These are phyloP conservation scores for Urochloa ruziziensis DNA, from an alignment of 176 grass and related monocot genomes.

Conservation along the genomic window DNA sequence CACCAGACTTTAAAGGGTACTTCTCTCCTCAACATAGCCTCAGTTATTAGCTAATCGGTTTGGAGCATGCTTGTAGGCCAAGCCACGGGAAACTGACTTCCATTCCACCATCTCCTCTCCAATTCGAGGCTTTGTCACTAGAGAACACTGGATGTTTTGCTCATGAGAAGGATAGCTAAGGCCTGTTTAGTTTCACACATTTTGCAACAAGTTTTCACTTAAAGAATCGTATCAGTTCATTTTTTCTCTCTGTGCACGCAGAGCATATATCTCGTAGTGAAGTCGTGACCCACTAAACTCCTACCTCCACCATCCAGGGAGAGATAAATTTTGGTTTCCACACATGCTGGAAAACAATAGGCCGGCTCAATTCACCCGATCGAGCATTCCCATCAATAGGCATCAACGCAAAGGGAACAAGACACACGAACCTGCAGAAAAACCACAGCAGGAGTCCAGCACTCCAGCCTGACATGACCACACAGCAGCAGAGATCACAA, in stretches of 20 bases:
- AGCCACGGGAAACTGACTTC: neutral
- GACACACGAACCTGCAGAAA: neutral
- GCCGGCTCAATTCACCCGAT: neutral
- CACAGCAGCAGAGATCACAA: neutral
- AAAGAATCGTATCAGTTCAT: no score
- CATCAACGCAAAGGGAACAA: neutral
- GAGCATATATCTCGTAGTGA: neutral
- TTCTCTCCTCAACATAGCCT: slow-evolving; percentile 11
- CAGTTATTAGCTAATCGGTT: neutral
- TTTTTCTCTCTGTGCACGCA: no score
- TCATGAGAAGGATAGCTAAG: neutral
- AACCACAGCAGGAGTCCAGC: neutral
- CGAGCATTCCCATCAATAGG: neutral
- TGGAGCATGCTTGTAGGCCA: neutral
- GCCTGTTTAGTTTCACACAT: no score
- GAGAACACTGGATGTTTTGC: no score
- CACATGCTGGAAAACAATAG: slow-evolving; percentile 6
- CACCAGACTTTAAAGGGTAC: neutral
- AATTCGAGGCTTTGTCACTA: neutral
- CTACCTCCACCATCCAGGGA: neutral
- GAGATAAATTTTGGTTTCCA: neutral
- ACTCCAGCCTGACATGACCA: slow-evolving; percentile 28
- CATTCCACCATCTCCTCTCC: neutral
- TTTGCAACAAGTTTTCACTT: no score
- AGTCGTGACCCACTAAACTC: neutral